Evolutionary conservation across 2,329 filamentous ascomycete genomes (phyloP).

Genomic region (Pseudonectria foliicola): DNA sequence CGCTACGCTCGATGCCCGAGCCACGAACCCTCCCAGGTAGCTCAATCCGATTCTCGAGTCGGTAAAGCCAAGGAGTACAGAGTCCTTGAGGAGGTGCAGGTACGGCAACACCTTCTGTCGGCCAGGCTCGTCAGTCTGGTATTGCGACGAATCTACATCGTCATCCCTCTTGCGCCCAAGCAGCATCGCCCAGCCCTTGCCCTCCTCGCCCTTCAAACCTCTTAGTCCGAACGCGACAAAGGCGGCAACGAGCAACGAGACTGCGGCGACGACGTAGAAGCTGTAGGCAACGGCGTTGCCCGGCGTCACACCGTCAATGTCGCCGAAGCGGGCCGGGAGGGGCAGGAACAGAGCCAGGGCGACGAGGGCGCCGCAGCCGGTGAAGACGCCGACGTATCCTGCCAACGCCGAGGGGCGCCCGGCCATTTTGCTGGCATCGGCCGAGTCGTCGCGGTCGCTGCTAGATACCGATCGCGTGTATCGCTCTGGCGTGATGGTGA

Average conservation of each 20-base stretch:
- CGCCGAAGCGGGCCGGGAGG: constrained; percentile 70
- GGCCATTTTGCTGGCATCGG: constrained; percentile 19
- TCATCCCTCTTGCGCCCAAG: constrained; percentile 33
- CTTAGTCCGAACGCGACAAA: constrained; percentile 75
- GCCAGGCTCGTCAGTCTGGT: constrained; percentile 7
- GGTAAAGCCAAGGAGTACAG: constrained; percentile 63
- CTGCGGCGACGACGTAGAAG: constrained; percentile 76
- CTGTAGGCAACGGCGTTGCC: constrained; percentile 70
- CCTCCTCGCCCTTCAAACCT: constrained; percentile 62
- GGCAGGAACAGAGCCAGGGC: constrained; percentile 79
- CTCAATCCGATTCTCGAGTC: constrained; percentile 77
- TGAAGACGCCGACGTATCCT: constrained; percentile 86
- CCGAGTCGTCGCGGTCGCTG: constrained; percentile 17
- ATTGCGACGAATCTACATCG: constrained; percentile 14
- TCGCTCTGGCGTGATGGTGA: constrained; percentile 64
- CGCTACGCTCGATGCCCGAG: constrained; percentile 86
- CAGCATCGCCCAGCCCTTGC: constrained; percentile 62
- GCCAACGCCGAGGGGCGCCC: constrained; percentile 60
- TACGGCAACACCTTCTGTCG: constrained; percentile 43
- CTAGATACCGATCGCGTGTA: constrained; percentile 36
- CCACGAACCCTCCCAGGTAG: constrained; percentile 91
- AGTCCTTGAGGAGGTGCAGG: constrained; percentile 51
- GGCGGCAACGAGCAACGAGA: constrained; percentile 65
- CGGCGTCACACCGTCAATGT: constrained; percentile 63
- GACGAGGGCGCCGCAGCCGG: constrained; percentile 83